A percentile compares a stretch with the other conserved stretches of the same genome.
Evolutionary conservation across 2,329 filamentous ascomycete genomes (phyloP).

Genomic region (Sporothrix phasma): DNA sequence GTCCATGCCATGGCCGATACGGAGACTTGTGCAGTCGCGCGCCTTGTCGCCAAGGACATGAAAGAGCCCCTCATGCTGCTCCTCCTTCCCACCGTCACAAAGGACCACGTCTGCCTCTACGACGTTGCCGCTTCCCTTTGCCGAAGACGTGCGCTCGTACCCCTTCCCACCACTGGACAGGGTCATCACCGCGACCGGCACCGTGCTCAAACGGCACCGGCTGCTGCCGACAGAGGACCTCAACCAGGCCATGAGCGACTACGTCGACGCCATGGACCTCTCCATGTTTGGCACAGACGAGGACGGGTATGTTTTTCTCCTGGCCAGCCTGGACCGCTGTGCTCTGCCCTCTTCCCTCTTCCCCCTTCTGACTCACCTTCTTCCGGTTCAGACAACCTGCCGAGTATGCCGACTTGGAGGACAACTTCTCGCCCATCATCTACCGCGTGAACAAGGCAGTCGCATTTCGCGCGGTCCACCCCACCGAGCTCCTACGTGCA

Average conservation of each 20-base stretch:
- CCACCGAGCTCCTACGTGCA: conserved; percentile 53
- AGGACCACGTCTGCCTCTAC: conserved; percentile 72
- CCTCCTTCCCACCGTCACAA: conserved; percentile 66
- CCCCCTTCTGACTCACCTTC: background rate
- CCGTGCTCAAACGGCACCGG: conserved; percentile 68
- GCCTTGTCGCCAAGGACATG: conserved; percentile 74
- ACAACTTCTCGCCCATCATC: conserved; percentile 75
- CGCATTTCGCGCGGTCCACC: conserved; percentile 68
- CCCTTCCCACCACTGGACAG: conserved; percentile 83
- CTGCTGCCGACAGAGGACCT: conserved; percentile 70
- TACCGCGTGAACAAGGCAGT: conserved; percentile 84
- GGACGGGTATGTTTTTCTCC: conserved; percentile 55
- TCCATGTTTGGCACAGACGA: conserved; percentile 62
- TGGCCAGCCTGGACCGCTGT: background rate
- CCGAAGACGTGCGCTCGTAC: conserved; percentile 85
- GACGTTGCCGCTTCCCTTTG: conserved; percentile 87
- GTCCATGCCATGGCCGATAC: conserved; percentile 79
- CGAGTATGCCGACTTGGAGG: conserved; percentile 70
- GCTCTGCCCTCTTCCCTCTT: background rate
- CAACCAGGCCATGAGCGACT: conserved; percentile 76
- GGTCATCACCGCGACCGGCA: conserved; percentile 78
- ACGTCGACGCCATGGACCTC: conserved; percentile 89
- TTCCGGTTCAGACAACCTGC: conserved; percentile 28
- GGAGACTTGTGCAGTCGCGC: conserved; percentile 75
- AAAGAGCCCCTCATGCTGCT: conserved; percentile 69